Conservation (phyloP, 108 stramenopile species). For the Nannochloropsis gaditana region DNA sequence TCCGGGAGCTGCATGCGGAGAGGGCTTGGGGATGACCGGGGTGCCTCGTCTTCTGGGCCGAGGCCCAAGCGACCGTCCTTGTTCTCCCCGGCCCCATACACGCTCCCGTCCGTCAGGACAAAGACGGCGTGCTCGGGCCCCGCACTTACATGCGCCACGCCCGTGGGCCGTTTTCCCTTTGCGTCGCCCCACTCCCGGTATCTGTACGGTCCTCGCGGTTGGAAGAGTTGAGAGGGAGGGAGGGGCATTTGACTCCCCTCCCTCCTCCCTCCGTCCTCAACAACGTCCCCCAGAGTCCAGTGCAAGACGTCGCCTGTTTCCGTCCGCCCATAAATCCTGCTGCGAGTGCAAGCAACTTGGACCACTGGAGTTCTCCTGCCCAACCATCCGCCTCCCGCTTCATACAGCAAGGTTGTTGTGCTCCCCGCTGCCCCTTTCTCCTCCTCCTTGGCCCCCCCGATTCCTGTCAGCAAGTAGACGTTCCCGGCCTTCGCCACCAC, state of each 20-base stretch:
- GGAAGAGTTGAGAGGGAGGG: not conserved
- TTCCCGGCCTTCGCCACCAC: not conserved
- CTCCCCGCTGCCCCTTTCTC: not conserved
- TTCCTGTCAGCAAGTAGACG: not conserved
- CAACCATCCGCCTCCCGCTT: conserved; percentile 5
- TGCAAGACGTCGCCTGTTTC: not conserved
- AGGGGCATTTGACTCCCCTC: not conserved
- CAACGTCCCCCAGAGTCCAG: not conserved
- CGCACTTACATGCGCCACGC: not conserved
- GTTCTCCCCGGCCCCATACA: not conserved
- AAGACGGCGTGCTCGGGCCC: not conserved
- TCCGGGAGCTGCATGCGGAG: not conserved
- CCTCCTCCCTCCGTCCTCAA: not conserved
- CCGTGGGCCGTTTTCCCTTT: not conserved
- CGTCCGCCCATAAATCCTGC: not conserved
- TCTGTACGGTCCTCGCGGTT: not conserved
- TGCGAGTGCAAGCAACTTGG: not conserved
- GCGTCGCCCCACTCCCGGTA: not conserved
- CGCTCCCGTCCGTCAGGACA: not conserved
- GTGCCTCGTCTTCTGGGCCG: not conserved
- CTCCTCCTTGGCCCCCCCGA: not conserved
- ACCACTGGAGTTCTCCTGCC: not conserved
- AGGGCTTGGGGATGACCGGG: not conserved
- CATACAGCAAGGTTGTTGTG: not conserved
- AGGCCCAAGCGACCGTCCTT: not conserved